Base-by-base conservation (phyloP, 1,284 basidiomycete species). In the Leccinum pachyderme region DNA sequence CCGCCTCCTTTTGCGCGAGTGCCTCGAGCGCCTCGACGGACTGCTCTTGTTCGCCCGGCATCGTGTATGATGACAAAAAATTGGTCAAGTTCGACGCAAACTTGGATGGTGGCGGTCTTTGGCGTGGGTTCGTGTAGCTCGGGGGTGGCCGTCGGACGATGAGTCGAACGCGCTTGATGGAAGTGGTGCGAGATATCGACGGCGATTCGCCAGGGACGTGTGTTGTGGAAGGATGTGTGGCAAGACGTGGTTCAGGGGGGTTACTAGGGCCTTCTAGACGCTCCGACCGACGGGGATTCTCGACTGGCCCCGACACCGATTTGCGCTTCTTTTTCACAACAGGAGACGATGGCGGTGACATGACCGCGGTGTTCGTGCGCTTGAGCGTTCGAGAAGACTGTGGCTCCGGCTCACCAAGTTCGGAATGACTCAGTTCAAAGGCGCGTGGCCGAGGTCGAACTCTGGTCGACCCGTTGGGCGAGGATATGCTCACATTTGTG, bases 61-160 rank as follows among this genome's bases (percentile, higher is more conserved):
- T 72, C 24, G 65, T 73, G 65, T 86, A 94, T 0, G 91, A 91
- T 0, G 75, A 68, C 12, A 95, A 70, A 47, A 87, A 79, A 0
- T 73, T 61, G 5, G 32, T 59, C 15, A 93, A 67, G 0, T 87
- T 86, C 2, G 77, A 77, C 11, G 76, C 78, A 60, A 81, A 79
- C 46, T 73, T 75, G 0, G 82, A 74, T 0, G 70, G 72, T 0
- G 77, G 75, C 2, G 89, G 87, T 12, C 76, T 75, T 68, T 95
- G 93, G 13, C 63, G 65, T 0, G 89, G 91, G 64, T 87, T 80
- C 1, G 91, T 83, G 55, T 86, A 80, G 2, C 73, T 68, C 8
- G 82, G 80, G 2, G 78, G 76, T 7, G 86, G 87, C 25, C 74
- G 74, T 33, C 85, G 81, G n/a, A 89, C 83, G 33, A 90, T 81